These are phyloP conservation scores for Thalassiosira profunda DNA, from an alignment of 108 stramenopile species.

Conservation along the genomic window DNA sequence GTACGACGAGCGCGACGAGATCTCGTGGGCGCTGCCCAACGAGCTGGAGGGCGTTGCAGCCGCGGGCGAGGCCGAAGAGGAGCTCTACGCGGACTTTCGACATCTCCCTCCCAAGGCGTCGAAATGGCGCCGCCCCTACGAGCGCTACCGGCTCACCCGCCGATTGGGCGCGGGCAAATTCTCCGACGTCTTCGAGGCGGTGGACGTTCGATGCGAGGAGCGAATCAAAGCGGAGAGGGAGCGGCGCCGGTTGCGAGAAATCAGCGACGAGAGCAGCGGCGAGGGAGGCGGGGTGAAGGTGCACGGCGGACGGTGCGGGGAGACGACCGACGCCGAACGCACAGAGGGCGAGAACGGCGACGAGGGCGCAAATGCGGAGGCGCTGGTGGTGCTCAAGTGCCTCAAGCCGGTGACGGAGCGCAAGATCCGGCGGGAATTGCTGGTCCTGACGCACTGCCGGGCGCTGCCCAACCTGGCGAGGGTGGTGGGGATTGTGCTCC, in stretches of 20 bases:
- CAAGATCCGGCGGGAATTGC: conserved; percentile 83
- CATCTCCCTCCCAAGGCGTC: conserved; percentile 15
- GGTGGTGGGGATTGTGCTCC: conserved; percentile 55
- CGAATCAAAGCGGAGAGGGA: neutral
- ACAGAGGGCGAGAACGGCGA: neutral
- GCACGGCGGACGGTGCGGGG: no score
- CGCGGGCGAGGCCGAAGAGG: neutral
- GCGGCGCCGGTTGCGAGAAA: neutral
- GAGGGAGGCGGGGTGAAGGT: no score
- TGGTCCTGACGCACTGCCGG: conserved; percentile 70
- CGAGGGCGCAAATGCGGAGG: neutral
- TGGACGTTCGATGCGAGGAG: conserved; percentile 45
- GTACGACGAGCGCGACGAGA: conserved; percentile 46
- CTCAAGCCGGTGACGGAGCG: conserved; percentile 87
- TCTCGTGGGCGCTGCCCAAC: conserved; percentile 25
- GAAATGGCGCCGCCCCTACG: conserved; percentile 13
- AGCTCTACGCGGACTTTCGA: conserved; percentile 21
- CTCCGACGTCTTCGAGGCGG: conserved; percentile 88
- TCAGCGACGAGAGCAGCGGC: neutral
- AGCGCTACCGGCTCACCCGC: conserved; percentile 52
- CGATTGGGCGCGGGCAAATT: conserved; percentile 90
- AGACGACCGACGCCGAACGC: conserved; percentile 20
- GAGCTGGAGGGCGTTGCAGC: neutral
- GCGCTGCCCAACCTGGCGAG: conserved; percentile 76
- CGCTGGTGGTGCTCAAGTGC: conserved; percentile 74